Base-by-base conservation (phyloP, 495 filamentous ascomycete species). In the Penicillium herquei region DNA sequence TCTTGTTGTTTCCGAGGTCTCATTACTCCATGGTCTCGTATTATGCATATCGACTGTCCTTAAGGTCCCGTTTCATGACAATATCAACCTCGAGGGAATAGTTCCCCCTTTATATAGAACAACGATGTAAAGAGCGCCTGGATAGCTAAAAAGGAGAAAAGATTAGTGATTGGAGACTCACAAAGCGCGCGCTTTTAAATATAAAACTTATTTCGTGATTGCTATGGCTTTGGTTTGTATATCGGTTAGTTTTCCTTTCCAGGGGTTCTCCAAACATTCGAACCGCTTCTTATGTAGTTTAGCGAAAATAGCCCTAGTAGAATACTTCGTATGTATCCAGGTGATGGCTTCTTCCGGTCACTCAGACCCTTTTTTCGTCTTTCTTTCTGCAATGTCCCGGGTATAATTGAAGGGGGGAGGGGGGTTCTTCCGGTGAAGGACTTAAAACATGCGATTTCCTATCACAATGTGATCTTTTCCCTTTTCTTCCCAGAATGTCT, bases 301-400 rank as follows among this genome's bases (percentile, higher is more conserved):
- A 26, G 17, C 47, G 34, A 37, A 49, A 33, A 7, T 32, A 39
- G 41, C 51, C 50, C 44, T 50, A 39, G 43, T 26, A 26, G 21
- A 26, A 26, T 26, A 26, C 21, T 26, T 26, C 21, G 40, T 12
- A 40, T 17, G 21, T 9, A 42, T 39, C 35, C 56, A 37, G 18
- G 35, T 49, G 46, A 49, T 32, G 46, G 16, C 31, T 14, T 49
- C 31, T 14, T 18, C 21, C 21, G 21, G 30, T 9, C 46, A 49
- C 46, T 35, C 31, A 39, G 46, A 39, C 46, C 32, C 34, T 8
- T 37, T 37, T 49, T 26, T 39, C 32, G 18, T 26, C 18, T 33
- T 35, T 18, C 9, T 14, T 32, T 4, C 31, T 49, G 46, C 46
- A 49, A 49, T 11, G 14, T 32, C 14, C 10, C 34, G 46, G 33